Percentiles rank a stretch among this genome's conserved stretches.
phyloP scores from a whole-genome alignment of 1,284 basidiomycete genomes.

The Pseudozyma pruni region DNA sequence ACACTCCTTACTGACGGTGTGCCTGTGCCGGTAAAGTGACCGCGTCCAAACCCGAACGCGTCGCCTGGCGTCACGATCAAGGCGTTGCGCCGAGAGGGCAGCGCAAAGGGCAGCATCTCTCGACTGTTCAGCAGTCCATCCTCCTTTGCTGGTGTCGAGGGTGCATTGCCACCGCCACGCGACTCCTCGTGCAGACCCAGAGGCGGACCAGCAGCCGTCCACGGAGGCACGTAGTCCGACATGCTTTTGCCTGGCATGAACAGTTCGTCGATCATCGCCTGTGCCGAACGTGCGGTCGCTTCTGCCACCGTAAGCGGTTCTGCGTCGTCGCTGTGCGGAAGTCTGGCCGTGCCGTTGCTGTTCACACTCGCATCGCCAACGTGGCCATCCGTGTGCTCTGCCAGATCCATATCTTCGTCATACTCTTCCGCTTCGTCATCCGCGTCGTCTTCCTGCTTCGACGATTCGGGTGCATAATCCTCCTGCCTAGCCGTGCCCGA shows the following conservation, averaged over 20 bases:
- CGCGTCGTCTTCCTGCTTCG: background rate
- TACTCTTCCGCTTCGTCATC: conserved; percentile 12
- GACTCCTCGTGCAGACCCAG: conserved; percentile 38
- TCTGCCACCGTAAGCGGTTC: conserved; percentile 46
- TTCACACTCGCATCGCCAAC: conserved; percentile 26
- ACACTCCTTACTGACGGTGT: conserved; percentile 49
- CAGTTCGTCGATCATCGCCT: conserved; percentile 52
- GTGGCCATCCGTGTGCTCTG: conserved; percentile 5
- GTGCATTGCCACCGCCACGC: conserved; percentile 7
- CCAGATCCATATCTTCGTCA: conserved; percentile 4
- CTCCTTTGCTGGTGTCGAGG: conserved; percentile 28
- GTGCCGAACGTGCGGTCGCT: conserved; percentile 31
- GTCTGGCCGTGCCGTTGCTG: conserved; percentile 40
- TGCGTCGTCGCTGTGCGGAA: background rate
- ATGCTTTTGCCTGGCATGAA: conserved; percentile 56
- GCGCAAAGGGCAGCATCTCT: conserved; percentile 87
- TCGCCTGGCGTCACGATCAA: conserved; percentile 74
- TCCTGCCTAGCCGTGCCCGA: conserved; percentile 56
- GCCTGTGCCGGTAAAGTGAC: conserved; percentile 61
- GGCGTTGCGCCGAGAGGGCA: conserved; percentile 81
- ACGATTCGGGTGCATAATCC: conserved; percentile 15
- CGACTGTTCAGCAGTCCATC: conserved; percentile 77
- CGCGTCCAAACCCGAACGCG: conserved; percentile 70
- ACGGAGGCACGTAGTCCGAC: conserved; percentile 57
- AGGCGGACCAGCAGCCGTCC: conserved; percentile 46